phyloP scores from a whole-genome alignment of 352 stramenopile genomes.

The Halophytophthora polymorphica region DNA sequence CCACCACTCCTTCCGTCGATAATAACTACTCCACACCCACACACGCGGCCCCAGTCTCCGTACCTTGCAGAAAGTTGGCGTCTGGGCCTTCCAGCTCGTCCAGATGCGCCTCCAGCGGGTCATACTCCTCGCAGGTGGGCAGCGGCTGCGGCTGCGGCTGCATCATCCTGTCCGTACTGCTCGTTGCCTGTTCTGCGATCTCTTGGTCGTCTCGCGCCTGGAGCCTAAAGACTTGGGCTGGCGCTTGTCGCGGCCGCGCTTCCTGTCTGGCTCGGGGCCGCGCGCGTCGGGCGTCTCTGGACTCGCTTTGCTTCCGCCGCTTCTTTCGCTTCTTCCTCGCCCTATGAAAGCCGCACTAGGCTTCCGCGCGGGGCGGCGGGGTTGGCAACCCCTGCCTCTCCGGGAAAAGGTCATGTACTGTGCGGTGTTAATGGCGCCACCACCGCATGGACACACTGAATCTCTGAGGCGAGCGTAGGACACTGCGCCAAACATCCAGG shows the following conservation, averaged over 20 bases:
- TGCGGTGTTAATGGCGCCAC: background rate
- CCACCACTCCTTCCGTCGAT: background rate
- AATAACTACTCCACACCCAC: background rate
- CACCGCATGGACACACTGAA: slow-evolving; percentile 37
- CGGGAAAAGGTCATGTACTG: slow-evolving; percentile 1
- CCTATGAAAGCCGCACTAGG: slow-evolving; percentile 24
- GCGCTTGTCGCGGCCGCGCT: background rate
- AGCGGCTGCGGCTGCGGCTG: slow-evolving; percentile 44
- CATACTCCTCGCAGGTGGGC: slow-evolving; percentile 58
- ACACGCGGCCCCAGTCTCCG: background rate
- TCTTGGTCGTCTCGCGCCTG: slow-evolving; percentile 3
- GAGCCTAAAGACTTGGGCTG: no score
- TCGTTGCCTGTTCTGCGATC: background rate
- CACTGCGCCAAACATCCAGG: slow-evolving; percentile 11
- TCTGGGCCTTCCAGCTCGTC: slow-evolving; percentile 71
- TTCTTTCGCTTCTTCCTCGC: slow-evolving; percentile 10
- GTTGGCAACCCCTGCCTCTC: no score
- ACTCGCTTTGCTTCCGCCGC: slow-evolving; percentile 1
- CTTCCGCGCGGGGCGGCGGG: slow-evolving; percentile 4
- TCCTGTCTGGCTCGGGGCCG: background rate
- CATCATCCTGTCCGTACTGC: slow-evolving; percentile 26
- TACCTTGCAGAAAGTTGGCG: slow-evolving; percentile 66
- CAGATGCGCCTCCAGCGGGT: slow-evolving; percentile 66
- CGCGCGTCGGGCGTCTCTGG: background rate
- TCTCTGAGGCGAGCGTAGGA: slow-evolving; percentile 16